Evolutionary conservation across 176 grass and related monocot genomes (phyloP).

Genomic region (Rhipidocladum racemiflorum): DNA sequence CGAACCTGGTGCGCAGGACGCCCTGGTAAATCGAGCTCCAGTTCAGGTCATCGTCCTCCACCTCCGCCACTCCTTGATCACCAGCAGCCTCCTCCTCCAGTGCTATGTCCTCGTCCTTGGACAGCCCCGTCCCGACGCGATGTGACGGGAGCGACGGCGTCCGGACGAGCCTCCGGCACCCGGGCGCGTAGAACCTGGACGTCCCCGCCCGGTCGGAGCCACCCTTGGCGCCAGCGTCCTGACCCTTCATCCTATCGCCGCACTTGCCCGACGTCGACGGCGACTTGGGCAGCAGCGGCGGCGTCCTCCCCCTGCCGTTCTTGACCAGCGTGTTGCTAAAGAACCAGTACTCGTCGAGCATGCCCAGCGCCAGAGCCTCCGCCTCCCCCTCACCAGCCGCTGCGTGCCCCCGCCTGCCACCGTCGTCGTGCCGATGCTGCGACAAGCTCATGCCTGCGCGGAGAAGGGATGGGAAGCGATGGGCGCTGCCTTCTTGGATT

Average conservation of each 20-base stretch:
- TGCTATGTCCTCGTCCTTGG: not conserved
- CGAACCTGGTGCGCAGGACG: slow-evolving; percentile 35
- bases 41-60: slow-evolving; percentile 48
- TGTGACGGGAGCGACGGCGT: slow-evolving; percentile 50
- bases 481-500: slow-evolving; percentile 14
- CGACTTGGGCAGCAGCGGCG: slow-evolving; percentile 37
- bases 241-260: not conserved
- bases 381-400: not conserved
- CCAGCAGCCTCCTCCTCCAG: not conserved
- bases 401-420: not conserved
- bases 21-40: slow-evolving; percentile 62
- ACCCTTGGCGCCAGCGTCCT: not conserved
- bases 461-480: not conserved
- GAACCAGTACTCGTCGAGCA: slow-evolving; percentile 90
- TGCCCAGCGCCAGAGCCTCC: slow-evolving; percentile 31
- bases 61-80: not conserved
- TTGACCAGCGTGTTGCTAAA: slow-evolving; percentile 61
- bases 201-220: not conserved
- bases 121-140: not conserved
- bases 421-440: not conserved
- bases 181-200: not conserved
- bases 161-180: slow-evolving; percentile 12
- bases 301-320: not conserved
- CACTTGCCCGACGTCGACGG: slow-evolving; percentile 10
- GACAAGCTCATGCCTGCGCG: slow-evolving; percentile 39